Conservation (phyloP, 2,329 filamentous ascomycete genomes). For the Neonectria sp. region DNA sequence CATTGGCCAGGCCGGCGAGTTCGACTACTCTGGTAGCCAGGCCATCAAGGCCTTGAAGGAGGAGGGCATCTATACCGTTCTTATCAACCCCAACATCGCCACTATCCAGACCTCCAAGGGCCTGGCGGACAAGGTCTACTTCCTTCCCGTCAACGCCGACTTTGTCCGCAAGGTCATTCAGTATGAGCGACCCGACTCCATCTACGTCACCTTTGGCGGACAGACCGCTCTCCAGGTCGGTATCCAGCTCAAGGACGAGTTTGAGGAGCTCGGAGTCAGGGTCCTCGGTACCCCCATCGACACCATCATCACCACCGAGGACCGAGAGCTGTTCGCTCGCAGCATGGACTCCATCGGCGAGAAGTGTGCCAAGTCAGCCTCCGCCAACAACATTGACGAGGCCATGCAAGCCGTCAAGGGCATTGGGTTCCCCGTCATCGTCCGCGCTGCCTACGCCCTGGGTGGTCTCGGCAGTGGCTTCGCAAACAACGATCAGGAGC, state of each 20-base stretch:
- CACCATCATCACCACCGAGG: constrained; percentile 98
- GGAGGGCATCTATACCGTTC: constrained; percentile 96
- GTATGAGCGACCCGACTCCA: constrained; percentile 94
- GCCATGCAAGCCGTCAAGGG: constrained; percentile 89
- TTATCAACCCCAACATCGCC: constrained; percentile 99
- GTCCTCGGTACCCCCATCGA: constrained; percentile 97
- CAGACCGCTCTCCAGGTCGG: constrained; percentile 97
- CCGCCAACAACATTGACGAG: constrained; percentile 90
- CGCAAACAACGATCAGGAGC: constrained; percentile 86
- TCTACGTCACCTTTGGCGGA: constrained; percentile 97
- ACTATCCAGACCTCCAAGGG: constrained; percentile 99
- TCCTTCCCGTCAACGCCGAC: constrained; percentile 95
- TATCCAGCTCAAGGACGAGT: constrained; percentile 98
- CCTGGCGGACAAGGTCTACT: constrained; percentile 98
- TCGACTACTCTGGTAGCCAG: constrained; percentile 98
- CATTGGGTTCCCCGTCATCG: constrained; percentile 97
- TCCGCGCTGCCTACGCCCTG: constrained; percentile 94
- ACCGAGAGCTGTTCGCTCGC: constrained; percentile 95
- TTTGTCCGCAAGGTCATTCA: constrained; percentile 98
- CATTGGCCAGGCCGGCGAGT: constrained; percentile 98
- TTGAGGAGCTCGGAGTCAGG: constrained; percentile 91
- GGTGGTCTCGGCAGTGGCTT: constrained; percentile 97
- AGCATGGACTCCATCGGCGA: constrained; percentile 99
- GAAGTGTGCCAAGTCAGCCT: constrained; percentile 97
- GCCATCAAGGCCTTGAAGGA: constrained; percentile 99